These are phyloP conservation scores for Trichoderma gracile DNA, from an alignment of 2,329 filamentous ascomycete genomes.

Conservation along the genomic window DNA sequence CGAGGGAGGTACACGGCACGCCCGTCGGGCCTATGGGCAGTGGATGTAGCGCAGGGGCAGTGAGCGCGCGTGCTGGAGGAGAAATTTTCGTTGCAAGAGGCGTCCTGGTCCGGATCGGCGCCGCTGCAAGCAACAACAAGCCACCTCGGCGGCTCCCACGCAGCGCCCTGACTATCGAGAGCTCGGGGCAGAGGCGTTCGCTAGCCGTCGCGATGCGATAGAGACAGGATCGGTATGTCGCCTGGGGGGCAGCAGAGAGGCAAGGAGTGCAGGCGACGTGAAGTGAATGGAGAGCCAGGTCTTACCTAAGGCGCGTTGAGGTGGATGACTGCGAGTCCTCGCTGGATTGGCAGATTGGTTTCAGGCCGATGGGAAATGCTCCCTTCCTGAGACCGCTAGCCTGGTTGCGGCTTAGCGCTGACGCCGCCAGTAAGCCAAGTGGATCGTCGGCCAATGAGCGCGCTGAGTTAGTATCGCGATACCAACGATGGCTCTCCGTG, in stretches of 20 bases:
- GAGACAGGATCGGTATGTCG: conserved; percentile 22
- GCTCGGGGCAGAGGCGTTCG: conserved; percentile 22
- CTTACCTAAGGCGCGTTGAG: conserved; percentile 40
- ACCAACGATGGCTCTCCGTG: not conserved
- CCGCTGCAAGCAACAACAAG: conserved; percentile 21
- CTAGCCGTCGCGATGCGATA: conserved; percentile 24
- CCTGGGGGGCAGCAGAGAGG: conserved; percentile 28
- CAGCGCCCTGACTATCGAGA: conserved; percentile 19
- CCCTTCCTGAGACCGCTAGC: conserved; percentile 27
- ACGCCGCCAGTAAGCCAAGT: conserved; percentile 28
- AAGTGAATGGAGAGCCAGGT: conserved; percentile 33
- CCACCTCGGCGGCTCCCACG: conserved; percentile 23
- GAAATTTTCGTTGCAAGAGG: conserved; percentile 39
- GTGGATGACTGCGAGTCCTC: conserved; percentile 35
- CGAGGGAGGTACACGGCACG: not conserved
- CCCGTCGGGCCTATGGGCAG: conserved; percentile 9
- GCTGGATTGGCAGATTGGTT: conserved; percentile 38
- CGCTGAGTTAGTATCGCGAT: conserved; percentile 18
- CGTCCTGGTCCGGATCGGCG: conserved; percentile 22
- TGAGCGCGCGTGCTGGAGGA: conserved; percentile 29
- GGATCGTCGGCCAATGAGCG: conserved; percentile 33
- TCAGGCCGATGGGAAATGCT: conserved; percentile 36
- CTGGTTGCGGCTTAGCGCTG: conserved; percentile 36
- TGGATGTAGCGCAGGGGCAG: conserved; percentile 26
- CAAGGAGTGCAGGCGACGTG: conserved; percentile 30